Evolutionary conservation across 768 basidiomycete genomes (phyloP).

Genomic region (Tricholoma saponaceum): DNA sequence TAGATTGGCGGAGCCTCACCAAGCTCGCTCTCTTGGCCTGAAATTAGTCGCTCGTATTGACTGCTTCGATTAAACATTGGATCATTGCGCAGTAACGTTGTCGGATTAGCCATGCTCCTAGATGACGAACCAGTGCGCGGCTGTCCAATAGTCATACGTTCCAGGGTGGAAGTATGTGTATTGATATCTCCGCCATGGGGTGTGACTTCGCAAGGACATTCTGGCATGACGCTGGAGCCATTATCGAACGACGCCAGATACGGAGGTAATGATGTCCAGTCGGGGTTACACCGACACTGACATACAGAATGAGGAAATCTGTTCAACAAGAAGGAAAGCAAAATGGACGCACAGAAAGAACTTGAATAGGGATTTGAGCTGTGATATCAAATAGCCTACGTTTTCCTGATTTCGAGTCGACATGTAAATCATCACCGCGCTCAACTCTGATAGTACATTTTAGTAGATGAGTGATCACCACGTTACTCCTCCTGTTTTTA

Average conservation of each 20-base stretch:
- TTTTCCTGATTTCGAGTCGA: slow-evolving; percentile 65
- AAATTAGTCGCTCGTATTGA: slow-evolving; percentile 76
- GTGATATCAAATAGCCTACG: slow-evolving; percentile 85
- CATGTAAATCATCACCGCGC: slow-evolving; percentile 62
- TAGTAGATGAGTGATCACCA: slow-evolving; percentile 70
- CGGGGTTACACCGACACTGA: slow-evolving; percentile 78
- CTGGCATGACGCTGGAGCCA: slow-evolving; percentile 25
- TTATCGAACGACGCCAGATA: slow-evolving; percentile 55
- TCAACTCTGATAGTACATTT: slow-evolving; percentile 84
- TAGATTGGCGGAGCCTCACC: slow-evolving; percentile 90
- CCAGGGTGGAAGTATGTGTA: slow-evolving; percentile 17
- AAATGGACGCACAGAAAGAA: slow-evolving; percentile 68
- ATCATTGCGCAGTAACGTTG: slow-evolving; percentile 24
- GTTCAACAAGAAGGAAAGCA: not conserved
- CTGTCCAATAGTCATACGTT: slow-evolving; percentile 27
- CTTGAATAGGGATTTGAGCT: slow-evolving; percentile 79
- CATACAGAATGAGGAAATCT: not conserved
- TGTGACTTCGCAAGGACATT: slow-evolving; percentile 43
- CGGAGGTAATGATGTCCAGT: slow-evolving; percentile 74
- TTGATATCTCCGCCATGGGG: slow-evolving; percentile 3
- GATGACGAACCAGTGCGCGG: slow-evolving; percentile 33
- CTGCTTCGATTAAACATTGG: slow-evolving; percentile 38
- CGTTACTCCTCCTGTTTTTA: slow-evolving; percentile 70
- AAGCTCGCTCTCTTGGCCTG: slow-evolving; percentile 74
- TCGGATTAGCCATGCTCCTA: slow-evolving; percentile 28